phyloP scores from a whole-genome alignment of 139 green algal genomes.

The Mychonastes homosphaera region DNA sequence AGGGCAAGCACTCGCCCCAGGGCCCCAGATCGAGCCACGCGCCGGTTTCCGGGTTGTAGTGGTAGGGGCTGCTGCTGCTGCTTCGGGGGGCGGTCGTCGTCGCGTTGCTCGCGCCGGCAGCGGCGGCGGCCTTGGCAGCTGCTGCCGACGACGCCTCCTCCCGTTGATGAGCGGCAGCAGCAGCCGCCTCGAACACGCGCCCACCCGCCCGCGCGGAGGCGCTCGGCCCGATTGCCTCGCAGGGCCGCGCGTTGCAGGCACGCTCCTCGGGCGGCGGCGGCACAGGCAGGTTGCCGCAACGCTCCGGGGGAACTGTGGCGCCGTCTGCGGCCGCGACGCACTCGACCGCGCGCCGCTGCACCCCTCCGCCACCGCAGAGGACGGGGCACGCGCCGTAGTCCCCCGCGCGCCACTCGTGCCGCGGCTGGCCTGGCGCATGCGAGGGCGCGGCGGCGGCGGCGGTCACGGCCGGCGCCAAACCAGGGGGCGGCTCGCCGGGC shows the following conservation, averaged over 20 bases:
- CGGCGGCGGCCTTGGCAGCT: too few species aligned
- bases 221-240: background rate
- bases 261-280: background rate
- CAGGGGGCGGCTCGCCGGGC: too few species aligned
- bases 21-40: too few species aligned
- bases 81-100: too few species aligned
- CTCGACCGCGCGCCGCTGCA: conserved; percentile 2
- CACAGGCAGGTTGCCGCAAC: background rate
- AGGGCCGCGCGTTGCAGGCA: background rate
- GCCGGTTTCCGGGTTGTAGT: too few species aligned
- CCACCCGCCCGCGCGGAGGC: background rate
- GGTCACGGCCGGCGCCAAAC: background rate
- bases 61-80: too few species aligned
- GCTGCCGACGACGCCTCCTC: too few species aligned
- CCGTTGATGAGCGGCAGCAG: conserved; percentile 1
- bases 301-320: background rate
- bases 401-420: conserved; percentile 2
- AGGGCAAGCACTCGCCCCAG: too few species aligned
- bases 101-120: too few species aligned
- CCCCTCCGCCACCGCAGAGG: conserved; percentile 12
- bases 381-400: conserved; percentile 11
- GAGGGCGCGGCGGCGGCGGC: too few species aligned
- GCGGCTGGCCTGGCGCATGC: too few species aligned
- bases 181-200: background rate
- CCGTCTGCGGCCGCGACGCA: conserved; percentile 7